Base-by-base conservation (phyloP, 495 filamentous ascomycete genomes). In the Neurospora cerealis region DNA sequence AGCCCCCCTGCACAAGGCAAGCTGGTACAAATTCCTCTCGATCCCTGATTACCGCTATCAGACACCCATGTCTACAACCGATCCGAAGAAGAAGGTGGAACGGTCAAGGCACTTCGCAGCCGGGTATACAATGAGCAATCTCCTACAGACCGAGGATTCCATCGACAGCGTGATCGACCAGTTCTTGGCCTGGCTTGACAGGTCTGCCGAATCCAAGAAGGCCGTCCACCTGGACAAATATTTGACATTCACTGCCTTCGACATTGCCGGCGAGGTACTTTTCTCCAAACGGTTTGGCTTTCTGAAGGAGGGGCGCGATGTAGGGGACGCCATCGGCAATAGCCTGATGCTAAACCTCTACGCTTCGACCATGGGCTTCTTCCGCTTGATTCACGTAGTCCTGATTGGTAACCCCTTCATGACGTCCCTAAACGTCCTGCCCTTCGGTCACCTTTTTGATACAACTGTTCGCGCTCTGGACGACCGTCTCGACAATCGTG, bases 391-490 rank as follows among this genome's bases (percentile, higher is more conserved):
- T 44, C 78, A 81, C 34, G 54, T 62, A 62, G 71, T 81, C 41
- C 81, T 81, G 5, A 48, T 87, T 2, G 80, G 76, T 2, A 87
- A 85, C 73, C 86, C 85, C 0, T 74, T 87, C 5, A 76, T 84
- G 11, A 83, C 80, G 24, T 78, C 79, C 28, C 70, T 84, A 0
- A 81, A 81, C 9, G 74, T 86, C 17, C 79, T 82, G 46, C 85
- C 85, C 3, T 78, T 77, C 8, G 80, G 80, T 13, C 83, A 85
- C 62, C 79, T 85, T 46, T 84, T 85, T 72, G 79, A 86, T 39
- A 87, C 82, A 0, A 78, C 79, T 34, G 40, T 79, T 17, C 71
- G 76, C 0, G 83, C 84, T 32, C 77, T 87, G 19, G 75, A 82
- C 2, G 72, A 42, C 2, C 80, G 85, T 19, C 78, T 82, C 48